Evolutionary conservation across 176 grass and related monocot genomes (phyloP).

Genomic region (Musa troglodytarum): DNA sequence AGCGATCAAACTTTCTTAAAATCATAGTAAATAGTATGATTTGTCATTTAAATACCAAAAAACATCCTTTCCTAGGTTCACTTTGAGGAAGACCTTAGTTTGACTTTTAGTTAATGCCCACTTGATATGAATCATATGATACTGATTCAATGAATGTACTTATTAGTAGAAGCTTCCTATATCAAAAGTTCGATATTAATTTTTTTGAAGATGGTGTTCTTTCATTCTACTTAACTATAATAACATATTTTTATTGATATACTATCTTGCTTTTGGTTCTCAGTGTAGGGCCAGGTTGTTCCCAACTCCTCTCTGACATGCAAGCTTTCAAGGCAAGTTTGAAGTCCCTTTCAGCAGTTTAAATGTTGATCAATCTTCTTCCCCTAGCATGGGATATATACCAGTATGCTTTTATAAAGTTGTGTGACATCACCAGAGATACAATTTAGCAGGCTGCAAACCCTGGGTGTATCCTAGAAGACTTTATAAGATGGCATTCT

Average conservation of each 20-base stretch:
- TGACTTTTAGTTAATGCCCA: too few species aligned
- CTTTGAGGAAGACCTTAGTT: too few species aligned
- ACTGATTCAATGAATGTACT: too few species aligned
- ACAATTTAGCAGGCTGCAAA: slow-evolving; percentile 65
- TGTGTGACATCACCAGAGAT: not conserved
- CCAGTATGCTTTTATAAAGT: not conserved
- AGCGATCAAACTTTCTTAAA: too few species aligned
- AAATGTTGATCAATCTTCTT: not conserved
- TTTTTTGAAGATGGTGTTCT: not conserved
- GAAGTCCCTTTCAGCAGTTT: slow-evolving; percentile 6
- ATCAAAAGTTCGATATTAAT: too few species aligned
- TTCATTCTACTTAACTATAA: not conserved
- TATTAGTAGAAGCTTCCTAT: too few species aligned
- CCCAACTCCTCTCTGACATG: slow-evolving; percentile 98
- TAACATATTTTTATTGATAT: slow-evolving; percentile 21
- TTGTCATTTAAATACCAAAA: too few species aligned
- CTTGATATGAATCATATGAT: too few species aligned
- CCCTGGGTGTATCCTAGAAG: slow-evolving; percentile 93
- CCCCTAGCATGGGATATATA: not conserved
- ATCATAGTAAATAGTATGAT: too few species aligned
- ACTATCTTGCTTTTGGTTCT: slow-evolving; percentile 30
- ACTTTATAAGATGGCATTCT: slow-evolving; percentile 96
- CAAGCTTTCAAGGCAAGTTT: slow-evolving; percentile 95
- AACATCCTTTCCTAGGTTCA: too few species aligned
- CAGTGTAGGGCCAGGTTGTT: slow-evolving; percentile 95